A percentile compares a stretch with the other conserved stretches of the same genome.
These are phyloP conservation scores for Fusarium humuli DNA, from an alignment of 2,329 filamentous ascomycete species.

Conservation along the genomic window DNA sequence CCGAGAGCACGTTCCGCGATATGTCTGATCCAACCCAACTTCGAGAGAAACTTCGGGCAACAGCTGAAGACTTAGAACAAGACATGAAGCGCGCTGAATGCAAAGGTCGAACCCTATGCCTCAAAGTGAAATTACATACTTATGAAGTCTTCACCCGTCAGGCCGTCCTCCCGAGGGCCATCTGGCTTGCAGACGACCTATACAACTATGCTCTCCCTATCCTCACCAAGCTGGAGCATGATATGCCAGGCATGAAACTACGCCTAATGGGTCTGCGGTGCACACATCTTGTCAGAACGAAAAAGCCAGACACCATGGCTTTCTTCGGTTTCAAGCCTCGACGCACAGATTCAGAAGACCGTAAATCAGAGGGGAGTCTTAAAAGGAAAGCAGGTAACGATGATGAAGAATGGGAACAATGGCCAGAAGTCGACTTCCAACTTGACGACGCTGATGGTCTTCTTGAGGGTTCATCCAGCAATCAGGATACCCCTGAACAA, in stretches of 20 bases:
- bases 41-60: conserved; percentile 80
- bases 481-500: conserved; percentile 16
- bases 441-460: conserved; percentile 32
- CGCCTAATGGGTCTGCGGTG: conserved; percentile 90
- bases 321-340: conserved; percentile 78
- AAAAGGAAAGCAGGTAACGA: conserved; percentile 54
- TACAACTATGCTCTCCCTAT: conserved; percentile 87
- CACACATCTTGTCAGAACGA: conserved; percentile 87
- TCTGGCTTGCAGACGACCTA: conserved; percentile 81
- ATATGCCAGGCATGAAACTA: conserved; percentile 81
- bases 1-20: conserved; percentile 90
- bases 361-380: conserved; percentile 14
- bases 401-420: conserved; percentile 70
- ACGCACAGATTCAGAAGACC: conserved; percentile 34
- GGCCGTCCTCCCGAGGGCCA: conserved; percentile 76
- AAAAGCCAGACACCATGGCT: conserved; percentile 78
- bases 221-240: conserved; percentile 83
- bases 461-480: conserved; percentile 14
- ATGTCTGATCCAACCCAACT: conserved; percentile 76
- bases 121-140: conserved; percentile 95
- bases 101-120: conserved; percentile 88
- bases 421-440: conserved; percentile 72
- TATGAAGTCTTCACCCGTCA: conserved; percentile 93
- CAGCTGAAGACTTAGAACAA: conserved; percentile 86
- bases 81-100: conserved; percentile 83